phyloP scores from a whole-genome alignment of 2,329 filamentous ascomycete species.

The Aspergillus tamarii region DNA sequence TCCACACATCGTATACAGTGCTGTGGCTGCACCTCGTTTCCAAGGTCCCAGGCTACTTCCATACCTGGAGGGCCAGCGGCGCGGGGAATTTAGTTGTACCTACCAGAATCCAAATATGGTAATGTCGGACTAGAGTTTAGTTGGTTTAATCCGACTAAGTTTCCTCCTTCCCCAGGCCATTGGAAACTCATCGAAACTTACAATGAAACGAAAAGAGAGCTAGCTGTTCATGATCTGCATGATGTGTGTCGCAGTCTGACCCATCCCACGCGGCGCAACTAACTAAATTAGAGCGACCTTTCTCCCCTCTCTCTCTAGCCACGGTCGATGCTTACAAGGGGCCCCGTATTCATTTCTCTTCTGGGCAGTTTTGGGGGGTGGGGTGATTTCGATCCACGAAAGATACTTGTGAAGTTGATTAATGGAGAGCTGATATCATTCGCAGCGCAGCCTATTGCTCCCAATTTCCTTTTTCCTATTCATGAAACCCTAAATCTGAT shows the following conservation, averaged over 20 bases:
- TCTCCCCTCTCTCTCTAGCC: constrained; percentile 2
- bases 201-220: background rate
- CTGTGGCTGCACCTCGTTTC: background rate
- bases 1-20: background rate
- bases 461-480: background rate
- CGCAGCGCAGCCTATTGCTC: constrained; percentile 4
- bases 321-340: background rate
- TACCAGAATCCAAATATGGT: background rate
- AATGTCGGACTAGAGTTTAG: background rate
- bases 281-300: constrained; percentile 21
- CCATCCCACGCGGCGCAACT: constrained; percentile 23
- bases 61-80: background rate
- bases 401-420: background rate
- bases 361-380: background rate
- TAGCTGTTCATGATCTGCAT: constrained; percentile 4
- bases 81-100: background rate
- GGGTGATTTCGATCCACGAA: background rate
- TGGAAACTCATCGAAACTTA: background rate
- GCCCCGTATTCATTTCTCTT: background rate
- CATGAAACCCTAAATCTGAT: constrained; percentile 2
- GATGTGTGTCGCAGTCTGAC: constrained; percentile 24
- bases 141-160: background rate
- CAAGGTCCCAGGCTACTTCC: background rate
- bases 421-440: background rate
- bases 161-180: background rate